Conservation (phyloP, 441 rosid species). For the Pelargonium citronellum region DNA sequence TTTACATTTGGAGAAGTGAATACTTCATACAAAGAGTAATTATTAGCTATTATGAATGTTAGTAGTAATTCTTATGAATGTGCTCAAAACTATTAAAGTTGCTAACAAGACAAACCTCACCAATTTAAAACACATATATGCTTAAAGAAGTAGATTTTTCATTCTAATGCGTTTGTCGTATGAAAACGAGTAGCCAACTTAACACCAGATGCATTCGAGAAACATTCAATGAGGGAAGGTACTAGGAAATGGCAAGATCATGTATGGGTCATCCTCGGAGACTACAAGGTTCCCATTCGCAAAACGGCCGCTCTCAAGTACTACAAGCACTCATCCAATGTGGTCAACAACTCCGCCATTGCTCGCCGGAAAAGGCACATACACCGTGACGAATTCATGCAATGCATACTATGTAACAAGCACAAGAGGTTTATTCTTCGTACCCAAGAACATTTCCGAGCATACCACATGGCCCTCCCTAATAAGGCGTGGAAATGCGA, state of each 20-base stretch:
- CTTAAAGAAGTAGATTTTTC: too few relatives aligned
- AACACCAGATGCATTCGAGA: background rate
- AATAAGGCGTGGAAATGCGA: background rate
- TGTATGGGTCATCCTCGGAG: background rate
- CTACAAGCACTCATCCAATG: background rate
- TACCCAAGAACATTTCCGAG: background rate
- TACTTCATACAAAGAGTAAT: too few relatives aligned
- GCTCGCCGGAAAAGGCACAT: background rate
- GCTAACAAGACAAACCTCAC: too few relatives aligned
- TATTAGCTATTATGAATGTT: too few relatives aligned
- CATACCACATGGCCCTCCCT: background rate
- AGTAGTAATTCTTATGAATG: too few relatives aligned
- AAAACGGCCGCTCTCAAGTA: background rate
- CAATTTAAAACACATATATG: too few relatives aligned
- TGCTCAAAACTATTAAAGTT: too few relatives aligned
- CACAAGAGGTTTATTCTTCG: constrained; percentile 3
- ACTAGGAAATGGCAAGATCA: constrained; percentile 2
- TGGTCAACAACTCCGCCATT: background rate
- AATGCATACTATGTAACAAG: background rate
- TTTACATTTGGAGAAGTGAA: too few relatives aligned
- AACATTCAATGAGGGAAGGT: constrained; percentile 1
- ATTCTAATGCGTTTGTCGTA: too few relatives aligned
- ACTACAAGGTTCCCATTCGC: background rate
- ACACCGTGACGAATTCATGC: background rate
- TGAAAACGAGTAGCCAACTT: background rate